Conservation (phyloP, 371 early-diverging fungal genomes). For the Syncephalastrum monosporum region DNA sequence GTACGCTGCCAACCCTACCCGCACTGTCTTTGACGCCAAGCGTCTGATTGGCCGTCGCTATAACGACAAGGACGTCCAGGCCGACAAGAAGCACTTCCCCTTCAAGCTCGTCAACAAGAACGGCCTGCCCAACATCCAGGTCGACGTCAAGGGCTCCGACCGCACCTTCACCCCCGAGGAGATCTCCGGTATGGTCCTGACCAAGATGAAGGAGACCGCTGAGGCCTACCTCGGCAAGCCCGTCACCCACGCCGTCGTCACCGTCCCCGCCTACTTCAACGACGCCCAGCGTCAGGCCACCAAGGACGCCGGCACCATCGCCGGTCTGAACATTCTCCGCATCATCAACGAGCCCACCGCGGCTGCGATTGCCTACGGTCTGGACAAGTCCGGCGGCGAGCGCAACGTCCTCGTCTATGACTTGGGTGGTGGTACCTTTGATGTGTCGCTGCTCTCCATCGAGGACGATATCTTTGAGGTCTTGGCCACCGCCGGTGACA, state of each 20-base stretch:
- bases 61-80: conserved; percentile 81
- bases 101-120: conserved; percentile 83
- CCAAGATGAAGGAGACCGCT: conserved; percentile 97
- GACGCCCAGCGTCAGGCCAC: conserved; percentile 85
- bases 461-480: conserved; percentile 89
- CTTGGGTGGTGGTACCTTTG: conserved; percentile 96
- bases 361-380: conserved; percentile 93
- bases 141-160: conserved; percentile 85
- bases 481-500: conserved; percentile 87
- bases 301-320: conserved; percentile 79
- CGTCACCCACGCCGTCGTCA: conserved; percentile 83
- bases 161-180: conserved; percentile 96
- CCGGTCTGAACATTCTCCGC: conserved; percentile 75
- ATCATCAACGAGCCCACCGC: conserved; percentile 96
- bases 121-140: conserved; percentile 80
- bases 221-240: conserved; percentile 93
- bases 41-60: conserved; percentile 90
- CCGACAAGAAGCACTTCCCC: conserved; percentile 90
- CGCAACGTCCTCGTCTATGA: conserved; percentile 87
- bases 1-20: conserved; percentile 77
- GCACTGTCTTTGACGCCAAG: conserved; percentile 95
- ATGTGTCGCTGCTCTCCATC: conserved; percentile 88
- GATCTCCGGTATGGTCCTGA: conserved; percentile 94
- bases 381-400: conserved; percentile 70
- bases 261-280: conserved; percentile 93